Evolutionary conservation across 768 basidiomycete genomes (phyloP).

Genomic region (Tylopilus plumbeoviolaceoides): DNA sequence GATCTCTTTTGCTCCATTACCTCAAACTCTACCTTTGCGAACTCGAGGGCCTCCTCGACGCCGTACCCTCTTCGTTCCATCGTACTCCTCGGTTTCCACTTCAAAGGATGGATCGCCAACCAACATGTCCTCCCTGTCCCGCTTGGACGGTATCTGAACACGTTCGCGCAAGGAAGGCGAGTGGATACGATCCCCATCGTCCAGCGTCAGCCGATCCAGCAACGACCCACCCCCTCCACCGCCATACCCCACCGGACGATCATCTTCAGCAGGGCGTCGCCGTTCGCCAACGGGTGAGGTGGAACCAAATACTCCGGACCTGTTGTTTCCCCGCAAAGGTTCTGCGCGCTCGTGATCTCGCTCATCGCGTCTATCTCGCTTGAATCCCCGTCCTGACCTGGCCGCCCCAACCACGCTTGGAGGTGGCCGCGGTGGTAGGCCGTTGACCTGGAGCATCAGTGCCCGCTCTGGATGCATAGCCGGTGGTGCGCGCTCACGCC

Average conservation of each 20-base stretch:
- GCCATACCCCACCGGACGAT: not conserved
- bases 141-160: constrained; percentile 35
- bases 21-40: constrained; percentile 21
- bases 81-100: constrained; percentile 19
- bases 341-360: constrained; percentile 20
- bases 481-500: constrained; percentile 9
- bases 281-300: constrained; percentile 15
- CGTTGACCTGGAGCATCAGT: constrained; percentile 25
- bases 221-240: constrained; percentile 30
- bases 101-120: constrained; percentile 10
- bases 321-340: constrained; percentile 12
- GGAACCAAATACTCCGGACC: not conserved
- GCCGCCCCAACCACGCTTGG: constrained; percentile 10
- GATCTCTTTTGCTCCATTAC: not conserved
- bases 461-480: constrained; percentile 32
- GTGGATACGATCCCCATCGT: constrained; percentile 9
- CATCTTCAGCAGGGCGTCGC: constrained; percentile 15
- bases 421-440: constrained; percentile 27
- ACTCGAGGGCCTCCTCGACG: constrained; percentile 18
- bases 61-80: constrained; percentile 22
- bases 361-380: constrained; percentile 20
- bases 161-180: constrained; percentile 34
- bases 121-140: constrained; percentile 29
- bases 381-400: constrained; percentile 15
- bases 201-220: constrained; percentile 35